phyloP scores from a whole-genome alignment of 2,329 filamentous ascomycete genomes.

The Fusarium graminum region DNA sequence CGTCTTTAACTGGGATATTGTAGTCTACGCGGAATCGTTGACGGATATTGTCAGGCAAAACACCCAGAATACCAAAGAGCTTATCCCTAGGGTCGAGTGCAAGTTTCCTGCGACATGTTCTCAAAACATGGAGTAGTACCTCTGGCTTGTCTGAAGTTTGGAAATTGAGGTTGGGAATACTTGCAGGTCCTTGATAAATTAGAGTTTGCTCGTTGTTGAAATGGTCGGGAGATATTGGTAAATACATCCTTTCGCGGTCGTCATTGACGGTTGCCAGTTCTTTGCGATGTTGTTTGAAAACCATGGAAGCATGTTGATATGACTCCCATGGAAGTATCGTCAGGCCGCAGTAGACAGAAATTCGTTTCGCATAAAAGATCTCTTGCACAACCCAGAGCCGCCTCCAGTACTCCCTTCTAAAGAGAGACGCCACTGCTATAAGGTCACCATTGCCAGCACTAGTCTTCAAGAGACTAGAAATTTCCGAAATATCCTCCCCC shows the following conservation, averaged over 20 bases:
- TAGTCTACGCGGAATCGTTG: conserved; percentile 18
- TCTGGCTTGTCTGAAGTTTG: not conserved
- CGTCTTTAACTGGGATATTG: conserved; percentile 26
- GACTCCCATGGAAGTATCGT: conserved; percentile 11
- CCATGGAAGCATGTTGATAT: conserved; percentile 4
- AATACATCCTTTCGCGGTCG: not conserved
- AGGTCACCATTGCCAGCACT: conserved; percentile 13
- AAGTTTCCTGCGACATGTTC: conserved; percentile 23
- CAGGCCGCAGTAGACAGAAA: conserved; percentile 24
- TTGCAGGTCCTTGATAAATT: conserved; percentile 17
- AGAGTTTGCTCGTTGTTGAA: conserved; percentile 24
- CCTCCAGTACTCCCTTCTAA: conserved; percentile 31
- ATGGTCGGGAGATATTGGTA: conserved; percentile 8
- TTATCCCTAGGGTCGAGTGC: conserved; percentile 31
- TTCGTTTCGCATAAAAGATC: conserved; percentile 20
- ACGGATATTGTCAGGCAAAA: conserved; percentile 8
- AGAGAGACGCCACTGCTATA: conserved; percentile 23
- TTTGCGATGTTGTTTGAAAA: conserved; percentile 2
- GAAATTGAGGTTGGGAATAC: conserved; percentile 9
- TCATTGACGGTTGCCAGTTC: conserved; percentile 24
- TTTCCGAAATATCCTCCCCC: too few species aligned
- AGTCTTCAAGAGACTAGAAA: conserved; percentile 1
- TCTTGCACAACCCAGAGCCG: conserved; percentile 33
- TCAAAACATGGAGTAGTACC: conserved; percentile 17
- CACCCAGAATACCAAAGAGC: conserved; percentile 21